These are phyloP conservation scores for Debaryomyces sp. DNA, from an alignment of 1,139 yeast species.

Conservation along the genomic window DNA sequence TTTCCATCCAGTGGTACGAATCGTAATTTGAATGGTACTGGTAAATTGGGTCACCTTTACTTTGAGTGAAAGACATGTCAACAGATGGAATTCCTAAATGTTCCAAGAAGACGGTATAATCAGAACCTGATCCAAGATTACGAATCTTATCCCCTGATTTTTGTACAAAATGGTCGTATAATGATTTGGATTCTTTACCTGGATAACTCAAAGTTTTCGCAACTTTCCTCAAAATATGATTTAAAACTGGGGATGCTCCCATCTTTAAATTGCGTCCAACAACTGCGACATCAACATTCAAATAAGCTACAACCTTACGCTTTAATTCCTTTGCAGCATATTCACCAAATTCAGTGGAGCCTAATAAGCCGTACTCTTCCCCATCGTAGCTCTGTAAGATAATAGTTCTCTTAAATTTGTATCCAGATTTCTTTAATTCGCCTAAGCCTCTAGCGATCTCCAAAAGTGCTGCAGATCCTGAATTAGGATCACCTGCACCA, in stretches of 20 bases:
- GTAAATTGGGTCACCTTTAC: conserved; percentile 45
- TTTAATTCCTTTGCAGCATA: conserved; percentile 37
- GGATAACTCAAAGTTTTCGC: conserved; percentile 52
- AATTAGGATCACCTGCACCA: conserved; percentile 53
- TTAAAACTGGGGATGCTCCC: conserved; percentile 43
- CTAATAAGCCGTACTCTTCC: conserved; percentile 51
- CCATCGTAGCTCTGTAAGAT: conserved; percentile 48
- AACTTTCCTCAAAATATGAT: conserved; percentile 32
- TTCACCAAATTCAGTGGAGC: conserved; percentile 52
- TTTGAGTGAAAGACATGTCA: conserved; percentile 38
- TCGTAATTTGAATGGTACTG: conserved; percentile 66
- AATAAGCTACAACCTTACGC: conserved; percentile 45
- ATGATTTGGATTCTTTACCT: conserved; percentile 37
- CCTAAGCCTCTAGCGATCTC: conserved; percentile 51
- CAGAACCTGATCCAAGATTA: conserved; percentile 49
- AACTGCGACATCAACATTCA: conserved; percentile 46
- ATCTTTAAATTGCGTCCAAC: conserved; percentile 36
- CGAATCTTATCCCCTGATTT: conserved; percentile 36
- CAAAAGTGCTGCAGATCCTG: conserved; percentile 45
- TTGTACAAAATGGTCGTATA: conserved; percentile 61
- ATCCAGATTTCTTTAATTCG: conserved; percentile 44
- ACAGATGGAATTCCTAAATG: conserved; percentile 50
- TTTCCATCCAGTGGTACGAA: conserved; percentile 56
- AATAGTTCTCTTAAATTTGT: conserved; percentile 43
- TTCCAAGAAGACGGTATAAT: conserved; percentile 50